Conservation (phyloP, 768 basidiomycete genomes). For the Trametes cingulata region DNA sequence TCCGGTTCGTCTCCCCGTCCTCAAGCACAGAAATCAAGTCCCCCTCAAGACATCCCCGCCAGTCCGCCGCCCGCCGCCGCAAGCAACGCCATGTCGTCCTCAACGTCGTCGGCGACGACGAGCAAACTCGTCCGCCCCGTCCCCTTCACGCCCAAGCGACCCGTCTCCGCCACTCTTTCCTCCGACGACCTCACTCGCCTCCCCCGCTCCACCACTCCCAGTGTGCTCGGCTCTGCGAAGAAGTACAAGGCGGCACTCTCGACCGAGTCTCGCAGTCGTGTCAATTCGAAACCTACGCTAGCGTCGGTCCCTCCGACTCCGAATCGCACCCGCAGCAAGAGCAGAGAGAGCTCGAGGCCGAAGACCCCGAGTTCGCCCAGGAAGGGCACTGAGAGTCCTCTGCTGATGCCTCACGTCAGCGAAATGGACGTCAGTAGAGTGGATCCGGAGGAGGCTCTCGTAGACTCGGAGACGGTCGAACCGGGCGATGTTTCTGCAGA, state of each 20-base stretch:
- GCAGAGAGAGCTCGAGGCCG: constrained; percentile 33
- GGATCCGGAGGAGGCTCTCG: constrained; percentile 73
- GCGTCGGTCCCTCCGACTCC: constrained; percentile 57
- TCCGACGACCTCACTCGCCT: constrained; percentile 33
- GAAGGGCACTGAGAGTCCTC: constrained; percentile 49
- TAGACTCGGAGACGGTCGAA: constrained; percentile 75
- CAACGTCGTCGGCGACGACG: constrained; percentile 22
- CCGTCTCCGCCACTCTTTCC: constrained; percentile 41
- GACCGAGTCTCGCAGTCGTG: constrained; percentile 36
- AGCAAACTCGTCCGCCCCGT: constrained; percentile 41
- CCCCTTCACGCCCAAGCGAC: constrained; percentile 59
- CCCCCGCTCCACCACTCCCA: constrained; percentile 39
- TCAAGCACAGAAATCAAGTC: not conserved
- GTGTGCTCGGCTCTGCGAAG: constrained; percentile 49
- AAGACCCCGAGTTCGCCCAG: constrained; percentile 39
- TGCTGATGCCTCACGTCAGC: constrained; percentile 47
- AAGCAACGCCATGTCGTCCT: constrained; percentile 7
- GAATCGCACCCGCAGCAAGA: constrained; percentile 35
- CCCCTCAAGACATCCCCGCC: not conserved
- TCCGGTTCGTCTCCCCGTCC: not conserved
- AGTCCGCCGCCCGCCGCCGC: not conserved
- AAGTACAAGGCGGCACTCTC: constrained; percentile 71
- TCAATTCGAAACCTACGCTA: constrained; percentile 31
- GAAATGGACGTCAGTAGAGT: constrained; percentile 78
- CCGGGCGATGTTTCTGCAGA: constrained; percentile 67